Conservation (phyloP, 2,329 filamentous ascomycete genomes). For the Colletotrichum scovillei region DNA sequence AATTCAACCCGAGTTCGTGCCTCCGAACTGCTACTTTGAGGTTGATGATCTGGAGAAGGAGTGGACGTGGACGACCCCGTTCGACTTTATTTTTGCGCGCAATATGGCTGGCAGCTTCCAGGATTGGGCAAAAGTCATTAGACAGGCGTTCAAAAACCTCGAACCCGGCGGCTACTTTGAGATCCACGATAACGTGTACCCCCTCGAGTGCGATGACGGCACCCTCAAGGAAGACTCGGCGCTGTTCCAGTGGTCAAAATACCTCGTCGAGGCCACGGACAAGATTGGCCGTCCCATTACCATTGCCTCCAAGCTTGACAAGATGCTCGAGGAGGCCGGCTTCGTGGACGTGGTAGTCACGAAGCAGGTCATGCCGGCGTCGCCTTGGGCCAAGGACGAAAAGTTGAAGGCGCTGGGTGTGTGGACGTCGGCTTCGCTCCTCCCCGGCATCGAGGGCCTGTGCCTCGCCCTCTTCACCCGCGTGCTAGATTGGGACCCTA, state of each 20-base stretch:
- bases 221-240: conserved; percentile 38
- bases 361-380: conserved; percentile 49
- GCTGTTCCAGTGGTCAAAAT: conserved; percentile 52
- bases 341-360: conserved; percentile 44
- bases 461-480: conserved; percentile 41
- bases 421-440: conserved; percentile 37
- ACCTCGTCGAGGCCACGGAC: conserved; percentile 47
- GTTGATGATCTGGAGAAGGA: conserved; percentile 46
- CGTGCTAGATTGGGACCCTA: conserved; percentile 37
- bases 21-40: conserved; percentile 44
- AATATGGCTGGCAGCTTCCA: conserved; percentile 45
- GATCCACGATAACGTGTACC: conserved; percentile 47
- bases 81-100: conserved; percentile 50
- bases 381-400: conserved; percentile 54
- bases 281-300: conserved; percentile 11
- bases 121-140: conserved; percentile 38
- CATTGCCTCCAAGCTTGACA: conserved; percentile 36
- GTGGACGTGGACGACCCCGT: conserved; percentile 37
- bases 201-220: conserved; percentile 44
- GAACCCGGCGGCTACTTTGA: conserved; percentile 42
- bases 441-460: conserved; percentile 38
- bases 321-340: conserved; percentile 39
- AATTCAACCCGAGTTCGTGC: conserved; percentile 48
- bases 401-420: conserved; percentile 53
- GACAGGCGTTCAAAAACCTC: conserved; percentile 28